phyloP scores from a whole-genome alignment of 2,329 filamentous ascomycete species.

The Phaeosphaeria sp. region DNA sequence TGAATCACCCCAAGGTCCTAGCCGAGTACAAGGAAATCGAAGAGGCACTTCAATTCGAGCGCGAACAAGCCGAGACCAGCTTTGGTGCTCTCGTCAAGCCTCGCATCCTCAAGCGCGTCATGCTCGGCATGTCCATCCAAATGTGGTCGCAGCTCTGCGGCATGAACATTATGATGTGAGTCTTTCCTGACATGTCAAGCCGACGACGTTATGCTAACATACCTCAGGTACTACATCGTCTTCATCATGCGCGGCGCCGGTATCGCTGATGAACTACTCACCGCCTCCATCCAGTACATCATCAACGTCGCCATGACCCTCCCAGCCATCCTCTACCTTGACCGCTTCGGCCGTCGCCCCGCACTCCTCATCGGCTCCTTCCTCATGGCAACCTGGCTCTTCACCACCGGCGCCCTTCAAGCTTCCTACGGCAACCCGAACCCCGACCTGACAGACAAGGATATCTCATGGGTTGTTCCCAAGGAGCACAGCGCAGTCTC shows the following conservation, averaged over 20 bases:
- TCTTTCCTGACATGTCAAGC: neutral
- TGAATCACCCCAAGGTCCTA: conserved; percentile 65
- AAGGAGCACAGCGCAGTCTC: conserved; percentile 60
- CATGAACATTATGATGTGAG: conserved; percentile 66
- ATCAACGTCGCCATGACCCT: conserved; percentile 68
- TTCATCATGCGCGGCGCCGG: conserved; percentile 67
- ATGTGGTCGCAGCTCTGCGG: conserved; percentile 67
- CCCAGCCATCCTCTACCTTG: conserved; percentile 67
- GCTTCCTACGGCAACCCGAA: conserved; percentile 61
- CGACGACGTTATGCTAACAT: neutral
- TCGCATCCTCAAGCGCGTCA: conserved; percentile 63
- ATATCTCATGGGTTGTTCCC: conserved; percentile 65
- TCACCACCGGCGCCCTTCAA: conserved; percentile 66
- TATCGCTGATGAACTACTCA: conserved; percentile 64
- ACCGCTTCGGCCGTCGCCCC: conserved; percentile 65
- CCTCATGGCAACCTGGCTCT: conserved; percentile 66
- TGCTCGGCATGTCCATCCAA: conserved; percentile 65
- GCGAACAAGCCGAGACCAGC: conserved; percentile 58
- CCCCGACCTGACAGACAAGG: conserved; percentile 40
- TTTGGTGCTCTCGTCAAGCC: conserved; percentile 59
- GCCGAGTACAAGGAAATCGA: conserved; percentile 69
- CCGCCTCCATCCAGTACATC: conserved; percentile 68
- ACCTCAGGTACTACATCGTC: conserved; percentile 56
- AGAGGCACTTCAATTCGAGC: conserved; percentile 62
- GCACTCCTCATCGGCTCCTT: conserved; percentile 64